Evolutionary conservation across 768 basidiomycete genomes (phyloP), one percentile per base, ranked within the genome.

Genomic region (Suillus americanus): DNA sequence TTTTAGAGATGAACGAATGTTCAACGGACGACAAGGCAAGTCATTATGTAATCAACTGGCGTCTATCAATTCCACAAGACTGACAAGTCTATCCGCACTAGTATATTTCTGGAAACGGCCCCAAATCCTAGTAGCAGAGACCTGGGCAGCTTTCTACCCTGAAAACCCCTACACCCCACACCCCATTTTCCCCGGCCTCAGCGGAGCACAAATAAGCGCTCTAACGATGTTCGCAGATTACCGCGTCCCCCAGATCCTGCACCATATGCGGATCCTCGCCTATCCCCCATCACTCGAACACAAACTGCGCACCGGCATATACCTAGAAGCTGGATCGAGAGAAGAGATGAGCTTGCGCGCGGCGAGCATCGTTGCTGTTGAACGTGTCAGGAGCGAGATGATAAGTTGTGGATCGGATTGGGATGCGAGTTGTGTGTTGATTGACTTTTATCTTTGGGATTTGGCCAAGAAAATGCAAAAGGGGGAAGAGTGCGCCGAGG

Each of bases 191-290:
- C 89, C 90, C 3, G 79, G 82, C 18, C 61, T 69, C 8, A 73
- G 73, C 12, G 89, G 88, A 5, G 79, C 88, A 23, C 80, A 81
- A 43, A 91, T 95, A 66, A 81, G 84, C 59, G 78, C 87, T 57
- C 83, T 96, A 13, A 95, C 94, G 25, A 96, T 95, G 95, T 97
- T 97, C 74, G 92, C 95, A 5, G 94, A 96, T 79, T 95, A 95
- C 72, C 87, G 93, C 48, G 91, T 97, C 6, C 94, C 94, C 2
- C 95, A 96, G 73, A 92, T 96, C 64, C 78, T 97, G 35, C 91
- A 96, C 76, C 93, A 94, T 71, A 82, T 96, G 8, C 80, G 83
- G 45, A 88, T 95, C 67, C 79, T 96, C 51, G 76, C 82, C 2
- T 96, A 96, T 77, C 87, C 92, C 0, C 76, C 83, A 0, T 73